Percentiles rank a stretch among this genome's conserved stretches.
These are phyloP conservation scores for Pestalotiopsis sp. DNA, from an alignment of 2,329 filamentous ascomycete species.

Conservation along the genomic window DNA sequence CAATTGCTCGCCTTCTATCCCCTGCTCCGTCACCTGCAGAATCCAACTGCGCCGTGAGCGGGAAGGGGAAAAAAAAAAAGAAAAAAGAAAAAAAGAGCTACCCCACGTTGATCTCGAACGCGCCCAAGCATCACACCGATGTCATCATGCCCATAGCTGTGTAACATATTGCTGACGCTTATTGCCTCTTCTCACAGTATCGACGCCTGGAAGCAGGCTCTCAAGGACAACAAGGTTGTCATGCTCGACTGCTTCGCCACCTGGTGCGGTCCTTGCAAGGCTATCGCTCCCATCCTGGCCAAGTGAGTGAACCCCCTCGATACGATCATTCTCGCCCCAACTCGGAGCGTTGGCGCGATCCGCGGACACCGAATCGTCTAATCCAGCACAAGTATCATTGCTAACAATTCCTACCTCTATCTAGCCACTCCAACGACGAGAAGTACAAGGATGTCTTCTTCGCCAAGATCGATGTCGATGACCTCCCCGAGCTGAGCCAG, in stretches of 20 bases:
- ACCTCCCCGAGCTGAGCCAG: slow-evolving; percentile 71
- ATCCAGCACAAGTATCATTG: slow-evolving; percentile 15
- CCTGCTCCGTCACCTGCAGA: neutral
- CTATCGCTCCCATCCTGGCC: slow-evolving; percentile 75
- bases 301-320: slow-evolving; percentile 47
- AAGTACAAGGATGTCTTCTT: slow-evolving; percentile 66
- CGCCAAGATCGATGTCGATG: slow-evolving; percentile 89
- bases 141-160: neutral
- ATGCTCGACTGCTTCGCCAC: slow-evolving; percentile 84
- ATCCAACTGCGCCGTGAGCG: neutral
- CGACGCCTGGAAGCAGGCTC: slow-evolving; percentile 28
- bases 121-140: neutral
- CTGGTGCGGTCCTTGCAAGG: slow-evolving; percentile 96
- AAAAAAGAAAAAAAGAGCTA: neutral
- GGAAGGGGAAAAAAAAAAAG: neutral
- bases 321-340: neutral
- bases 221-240: slow-evolving; percentile 55
- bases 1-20: neutral
- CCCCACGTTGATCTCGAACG: neutral
- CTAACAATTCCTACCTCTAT: neutral
- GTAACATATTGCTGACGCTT: neutral
- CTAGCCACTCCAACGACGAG: slow-evolving; percentile 59
- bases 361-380: neutral
- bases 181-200: slow-evolving; percentile 18
- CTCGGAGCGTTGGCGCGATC: slow-evolving; percentile 13